phyloP scores from a whole-genome alignment of 768 basidiomycete species.

The Stropharia rugosoannulata region DNA sequence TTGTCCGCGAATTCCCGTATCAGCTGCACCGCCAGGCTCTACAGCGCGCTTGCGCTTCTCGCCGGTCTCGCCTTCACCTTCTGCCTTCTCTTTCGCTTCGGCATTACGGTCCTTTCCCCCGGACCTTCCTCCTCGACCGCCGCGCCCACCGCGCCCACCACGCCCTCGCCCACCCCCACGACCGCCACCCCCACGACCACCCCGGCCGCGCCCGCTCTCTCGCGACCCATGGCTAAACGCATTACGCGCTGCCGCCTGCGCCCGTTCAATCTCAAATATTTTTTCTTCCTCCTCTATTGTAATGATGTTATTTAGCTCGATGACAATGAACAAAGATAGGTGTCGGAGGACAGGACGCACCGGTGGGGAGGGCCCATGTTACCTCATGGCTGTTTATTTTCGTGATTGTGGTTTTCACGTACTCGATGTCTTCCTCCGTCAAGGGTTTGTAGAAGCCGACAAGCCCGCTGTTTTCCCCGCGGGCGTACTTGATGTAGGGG shows the following conservation, averaged over 20 bases:
- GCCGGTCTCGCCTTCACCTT: constrained; percentile 48
- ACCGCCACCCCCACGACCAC: constrained; percentile 27
- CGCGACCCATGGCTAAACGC: constrained; percentile 35
- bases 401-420: constrained; percentile 63
- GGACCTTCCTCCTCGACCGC: constrained; percentile 41
- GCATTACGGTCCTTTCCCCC: constrained; percentile 38
- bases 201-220: constrained; percentile 21
- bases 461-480: constrained; percentile 47
- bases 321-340: not conserved
- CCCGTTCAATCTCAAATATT: constrained; percentile 72
- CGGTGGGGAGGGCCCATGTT: constrained; percentile 61
- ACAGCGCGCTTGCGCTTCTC: constrained; percentile 78
- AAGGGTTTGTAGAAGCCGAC: constrained; percentile 66
- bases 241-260: constrained; percentile 61
- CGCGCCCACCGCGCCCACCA: constrained; percentile 44
- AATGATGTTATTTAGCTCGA: not conserved
- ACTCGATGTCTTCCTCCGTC: constrained; percentile 70
- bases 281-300: constrained; percentile 68
- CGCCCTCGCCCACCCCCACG: constrained; percentile 32
- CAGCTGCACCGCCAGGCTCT: constrained; percentile 77
- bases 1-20: constrained; percentile 62
- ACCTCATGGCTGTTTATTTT: constrained; percentile 65
- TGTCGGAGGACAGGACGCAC: constrained; percentile 28
- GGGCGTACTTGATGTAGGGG: constrained; percentile 50
- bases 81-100: constrained; percentile 29